Evolutionary conservation across 2,329 filamentous ascomycete genomes (phyloP), one percentile per base, ranked within the genome.

Genomic region (Alternaria incomplexa): DNA sequence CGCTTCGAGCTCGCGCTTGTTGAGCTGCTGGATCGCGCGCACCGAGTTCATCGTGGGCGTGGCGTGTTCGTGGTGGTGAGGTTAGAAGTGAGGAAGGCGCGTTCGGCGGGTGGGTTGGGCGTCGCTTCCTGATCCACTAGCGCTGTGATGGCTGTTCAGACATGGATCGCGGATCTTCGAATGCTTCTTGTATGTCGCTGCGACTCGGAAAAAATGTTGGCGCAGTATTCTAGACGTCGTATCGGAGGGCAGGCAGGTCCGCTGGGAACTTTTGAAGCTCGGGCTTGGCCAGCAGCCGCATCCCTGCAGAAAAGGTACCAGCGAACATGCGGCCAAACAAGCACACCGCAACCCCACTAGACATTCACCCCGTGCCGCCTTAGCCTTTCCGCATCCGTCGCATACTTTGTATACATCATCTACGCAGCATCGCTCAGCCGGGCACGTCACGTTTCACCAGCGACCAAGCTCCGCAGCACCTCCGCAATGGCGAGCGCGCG

Each of bases 1-100:
- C 79, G 93, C 90, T 80, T 97, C 94, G 65, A 99, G 91, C 82
- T 99, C 96, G 71, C 90, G 90, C 83, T 96, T 93, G 80, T 99
- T 99, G 63, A 99, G 91, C 79, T 91, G 89, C 80, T 97, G 92
- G 64, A 97, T 96, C 62, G 93, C 90, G 72, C 93, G 92, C 71
- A 99, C 96, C 71, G 93, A 91, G 79, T 99, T 97, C 96, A 99
- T 99, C 26, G 70, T 83, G 73, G 32, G 17, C 15, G 45, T n/a
- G 9, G 17, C 47, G 25, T 50, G 36, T 36, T 23, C 22, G n/a
- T 23, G 2, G 40, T 40, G 43, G n/a, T 25, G 26, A 32, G 52
- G 23, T 50, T 48, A 58, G 59, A 56, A 45, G 46, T 58, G n/a
- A 45, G 44, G 56, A 64, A 64, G 63, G 56, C 48, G 57, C 64